phyloP scores from a whole-genome alignment of 805 yeast genomes.

The Saccharomycopsis sp. region DNA sequence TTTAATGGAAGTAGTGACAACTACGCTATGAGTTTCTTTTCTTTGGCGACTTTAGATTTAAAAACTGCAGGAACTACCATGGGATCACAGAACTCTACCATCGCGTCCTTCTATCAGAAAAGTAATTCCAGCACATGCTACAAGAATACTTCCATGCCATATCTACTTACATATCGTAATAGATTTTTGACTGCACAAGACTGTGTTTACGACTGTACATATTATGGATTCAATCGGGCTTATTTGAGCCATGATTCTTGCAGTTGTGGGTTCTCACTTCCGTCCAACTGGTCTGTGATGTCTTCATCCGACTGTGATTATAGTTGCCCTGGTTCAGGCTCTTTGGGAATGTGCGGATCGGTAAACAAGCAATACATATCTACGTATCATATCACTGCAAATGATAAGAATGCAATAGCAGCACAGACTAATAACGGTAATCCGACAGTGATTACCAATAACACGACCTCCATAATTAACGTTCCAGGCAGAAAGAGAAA shows the following conservation, averaged over 20 bases:
- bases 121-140: background rate
- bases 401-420: background rate
- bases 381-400: background rate
- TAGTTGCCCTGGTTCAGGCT: background rate
- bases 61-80: background rate
- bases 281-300: background rate
- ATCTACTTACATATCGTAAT: background rate
- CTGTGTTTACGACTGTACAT: background rate
- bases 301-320: background rate
- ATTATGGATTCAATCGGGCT: background rate
- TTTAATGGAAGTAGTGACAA: background rate
- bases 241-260: background rate
- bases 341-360: background rate
- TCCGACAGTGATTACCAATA: background rate
- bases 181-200: background rate
- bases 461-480: background rate
- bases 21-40: background rate
- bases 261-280: background rate
- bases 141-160: background rate
- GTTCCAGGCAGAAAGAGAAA: background rate
- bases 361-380: background rate
- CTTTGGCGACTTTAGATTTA: background rate
- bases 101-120: background rate
- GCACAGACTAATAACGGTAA: background rate
- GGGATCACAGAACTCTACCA: background rate